Evolutionary conservation across 345 rosid species (phyloP), one percentile per base, ranked within the genome.

Genomic region (Balakata baccata): DNA sequence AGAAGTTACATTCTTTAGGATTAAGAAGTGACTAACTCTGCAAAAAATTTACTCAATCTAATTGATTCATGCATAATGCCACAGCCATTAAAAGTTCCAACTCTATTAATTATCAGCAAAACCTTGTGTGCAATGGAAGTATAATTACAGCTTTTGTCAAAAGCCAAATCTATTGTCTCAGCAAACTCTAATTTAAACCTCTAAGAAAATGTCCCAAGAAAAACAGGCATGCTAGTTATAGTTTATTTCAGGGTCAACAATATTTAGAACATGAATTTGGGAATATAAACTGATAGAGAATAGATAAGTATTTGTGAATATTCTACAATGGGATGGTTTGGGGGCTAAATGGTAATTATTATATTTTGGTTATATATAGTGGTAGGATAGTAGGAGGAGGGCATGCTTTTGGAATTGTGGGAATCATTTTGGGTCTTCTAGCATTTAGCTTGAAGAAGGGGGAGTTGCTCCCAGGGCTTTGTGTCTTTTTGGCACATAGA

Each of bases 1-100:
- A 39, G 76, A 29, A 46, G 74, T 11, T 39, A 29, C 23, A 11
- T 16, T 16, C 9, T 54, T 66, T 53, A 73, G 64, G 45, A 69
- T 51, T 51, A 45, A 41, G 66, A 75, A 65, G 62, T n/a, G 2
- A 82, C 14, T 29, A 14, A 54, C 34, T 29, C 16, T 46, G 13
- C n/a, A n/a, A 25, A 16, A 17, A 29, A 29, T 29, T 50, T 38
- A 37, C n/a, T 64, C 59, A 10, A 34, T 64, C 61, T 6, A 17
- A 49, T 37, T n/a, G 11, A 38, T 53, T 20, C 9, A 5, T 10
- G 69, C 51, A 64, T 51, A 39, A 20, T 50, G 69, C 46, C 56
- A 46, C 3, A 16, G 54, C 6, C 17, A 46, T 41, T 25, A 22
- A 16, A 23, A 56, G 9, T 23, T 45, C 56, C 46, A 46, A 58